Base-by-base conservation (phyloP, 352 stramenopile species). In the Halophytophthora polymorphica region DNA sequence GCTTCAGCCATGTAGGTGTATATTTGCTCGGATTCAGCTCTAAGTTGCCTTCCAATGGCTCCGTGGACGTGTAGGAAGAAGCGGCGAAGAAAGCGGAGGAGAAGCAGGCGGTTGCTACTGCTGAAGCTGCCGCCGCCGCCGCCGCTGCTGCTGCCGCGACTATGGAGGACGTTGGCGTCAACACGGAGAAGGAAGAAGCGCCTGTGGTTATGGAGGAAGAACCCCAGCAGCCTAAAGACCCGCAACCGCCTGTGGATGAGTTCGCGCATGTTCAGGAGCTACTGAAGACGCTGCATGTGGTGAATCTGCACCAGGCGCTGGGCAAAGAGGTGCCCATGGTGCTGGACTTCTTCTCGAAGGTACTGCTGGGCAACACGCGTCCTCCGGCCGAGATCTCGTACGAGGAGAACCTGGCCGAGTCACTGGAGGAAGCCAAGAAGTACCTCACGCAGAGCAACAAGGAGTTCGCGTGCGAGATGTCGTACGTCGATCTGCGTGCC, bases 291-390 rank as follows among this genome's bases (percentile, higher is more conserved):
- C 60, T 93, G 54, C 83, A 93, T 37, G 70, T 83, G 23, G 83
- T 93, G 45, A 90, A 85, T 47, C 52, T 89, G 23, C 71, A 90
- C 52, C 78, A 91, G 34, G 68, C 71, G 10, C 53, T 90, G 37
- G 72, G 73, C 11, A 78, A 90, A 43, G 78, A 91, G 10, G 74
- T 93, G 15, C 83, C 83, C 2, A 86, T 86, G 61, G 83, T 89
- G 39, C 54, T 93, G 22, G 83, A 93, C 53, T 93, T 86, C 53
- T 93, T 90, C 46, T 82, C 77, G 22, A 91, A 93, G 68, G 73
- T 91, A 8, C 35, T 93, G 50, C 60, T 91, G n/a, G 83, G 83
- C 41, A 89, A 81, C 43, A 93, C 83, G 13, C 81, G 83, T 4
- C 80, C 79, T 1, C 78, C 79, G 4, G 81, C 77, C 4, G 83